Evolutionary conservation across 2,329 filamentous ascomycete genomes (phyloP).

Genomic region (Alternaria ventricosa): DNA sequence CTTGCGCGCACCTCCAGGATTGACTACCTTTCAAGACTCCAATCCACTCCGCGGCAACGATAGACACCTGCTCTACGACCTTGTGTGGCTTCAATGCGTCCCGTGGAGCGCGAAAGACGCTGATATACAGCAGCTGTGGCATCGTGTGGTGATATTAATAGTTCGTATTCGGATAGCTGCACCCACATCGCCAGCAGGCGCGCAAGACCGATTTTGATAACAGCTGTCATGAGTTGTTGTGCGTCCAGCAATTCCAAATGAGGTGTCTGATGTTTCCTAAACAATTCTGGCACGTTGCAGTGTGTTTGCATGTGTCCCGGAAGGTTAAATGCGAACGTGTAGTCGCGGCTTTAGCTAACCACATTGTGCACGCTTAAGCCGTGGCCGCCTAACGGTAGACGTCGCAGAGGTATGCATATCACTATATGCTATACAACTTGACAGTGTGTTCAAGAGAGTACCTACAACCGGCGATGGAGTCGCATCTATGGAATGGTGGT

Average conservation of each 20-base stretch:
- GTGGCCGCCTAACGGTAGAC: neutral
- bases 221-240: slow-evolving; percentile 6
- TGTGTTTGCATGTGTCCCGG: neutral
- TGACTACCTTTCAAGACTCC: neutral
- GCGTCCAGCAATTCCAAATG: neutral
- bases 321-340: neutral
- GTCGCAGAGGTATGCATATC: neutral
- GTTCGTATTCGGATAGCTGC: neutral
- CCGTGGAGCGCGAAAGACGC: neutral
- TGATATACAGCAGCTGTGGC: neutral
- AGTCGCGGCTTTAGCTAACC: neutral
- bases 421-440: neutral
- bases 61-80: neutral
- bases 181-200: neutral
- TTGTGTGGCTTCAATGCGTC: neutral
- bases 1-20: neutral
- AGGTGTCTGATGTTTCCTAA: neutral
- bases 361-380: neutral
- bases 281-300: neutral
- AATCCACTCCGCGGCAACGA: neutral
- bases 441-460: neutral
- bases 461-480: neutral
- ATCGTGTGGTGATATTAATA: neutral
- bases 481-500: neutral
- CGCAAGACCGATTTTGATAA: neutral